Percentiles rank a stretch among this genome's conserved stretches.
phyloP scores from a whole-genome alignment of 257 asterid genomes.

The Echium plantagineum region DNA sequence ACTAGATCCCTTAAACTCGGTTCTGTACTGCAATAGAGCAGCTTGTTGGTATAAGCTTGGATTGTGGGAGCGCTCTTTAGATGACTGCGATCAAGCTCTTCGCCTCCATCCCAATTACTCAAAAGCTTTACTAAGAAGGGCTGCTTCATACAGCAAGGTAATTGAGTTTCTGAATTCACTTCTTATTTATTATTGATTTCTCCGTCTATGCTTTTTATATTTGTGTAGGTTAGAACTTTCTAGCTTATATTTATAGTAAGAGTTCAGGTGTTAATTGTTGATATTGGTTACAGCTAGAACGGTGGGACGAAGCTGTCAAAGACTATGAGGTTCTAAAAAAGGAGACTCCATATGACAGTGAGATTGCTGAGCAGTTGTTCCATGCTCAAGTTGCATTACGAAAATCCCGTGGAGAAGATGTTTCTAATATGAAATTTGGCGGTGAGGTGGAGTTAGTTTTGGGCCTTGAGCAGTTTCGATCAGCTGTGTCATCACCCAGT shows the following conservation, averaged over 20 bases:
- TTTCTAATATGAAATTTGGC: slow-evolving; percentile 60
- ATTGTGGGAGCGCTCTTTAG: slow-evolving; percentile 63
- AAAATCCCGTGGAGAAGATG: slow-evolving; percentile 79
- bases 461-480: slow-evolving; percentile 63
- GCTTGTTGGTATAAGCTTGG: slow-evolving; percentile 90
- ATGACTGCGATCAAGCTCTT: slow-evolving; percentile 82
- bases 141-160: slow-evolving; percentile 81
- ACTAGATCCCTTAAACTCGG: slow-evolving; percentile 44
- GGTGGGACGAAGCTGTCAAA: slow-evolving; percentile 78
- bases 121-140: slow-evolving; percentile 85
- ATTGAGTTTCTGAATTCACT: not conserved
- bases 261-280: not conserved
- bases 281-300: slow-evolving; percentile 52
- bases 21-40: slow-evolving; percentile 71
- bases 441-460: slow-evolving; percentile 68
- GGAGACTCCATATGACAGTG: slow-evolving; percentile 58
- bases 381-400: slow-evolving; percentile 65
- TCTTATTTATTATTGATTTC: no score
- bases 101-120: slow-evolving; percentile 58
- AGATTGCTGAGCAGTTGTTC: slow-evolving; percentile 67
- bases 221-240: not conserved
- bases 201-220: no score
- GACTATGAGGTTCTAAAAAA: slow-evolving; percentile 68
- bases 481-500: slow-evolving; percentile 73
- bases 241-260: not conserved